phyloP scores from a whole-genome alignment of 176 grass and related monocot species.

The Puya raimondii region DNA sequence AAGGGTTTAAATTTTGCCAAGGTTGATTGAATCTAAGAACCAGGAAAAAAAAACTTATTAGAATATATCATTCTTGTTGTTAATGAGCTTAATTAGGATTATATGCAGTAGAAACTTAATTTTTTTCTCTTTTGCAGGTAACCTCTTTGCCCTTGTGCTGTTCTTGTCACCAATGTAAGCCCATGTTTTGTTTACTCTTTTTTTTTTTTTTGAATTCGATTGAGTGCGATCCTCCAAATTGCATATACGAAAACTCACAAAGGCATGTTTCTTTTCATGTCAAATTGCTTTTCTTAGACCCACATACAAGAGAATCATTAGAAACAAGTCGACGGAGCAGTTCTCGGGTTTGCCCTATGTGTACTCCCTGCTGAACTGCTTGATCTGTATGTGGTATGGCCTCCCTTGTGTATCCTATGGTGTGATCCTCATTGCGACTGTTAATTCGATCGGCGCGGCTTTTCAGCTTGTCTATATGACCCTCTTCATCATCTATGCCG shows the following conservation, averaged over 20 bases:
- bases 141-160: slow-evolving; percentile 79
- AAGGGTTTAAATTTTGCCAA: no score
- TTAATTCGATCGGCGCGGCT: slow-evolving; percentile 74
- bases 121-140: slow-evolving; percentile 47
- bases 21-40: no score
- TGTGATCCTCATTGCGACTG: slow-evolving; percentile 62
- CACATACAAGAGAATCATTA: slow-evolving; percentile 72
- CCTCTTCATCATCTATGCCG: slow-evolving; percentile 55
- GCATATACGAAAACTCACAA: background rate
- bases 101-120: background rate
- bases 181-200: background rate
- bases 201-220: background rate
- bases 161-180: slow-evolving; percentile 92
- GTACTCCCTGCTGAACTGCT: slow-evolving; percentile 89
- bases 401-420: slow-evolving; percentile 82
- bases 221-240: background rate
- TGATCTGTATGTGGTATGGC: slow-evolving; percentile 95
- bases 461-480: slow-evolving; percentile 77
- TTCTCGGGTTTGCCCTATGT: slow-evolving; percentile 91
- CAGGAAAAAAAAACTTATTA: background rate
- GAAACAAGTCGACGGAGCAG: slow-evolving; percentile 80
- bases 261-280: background rate
- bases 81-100: background rate
- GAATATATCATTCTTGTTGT: slow-evolving; percentile 3
- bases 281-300: slow-evolving; percentile 37